A percentile compares a stretch with the other conserved stretches of the same genome.
These are phyloP conservation scores for Fusarium sp. DNA, from an alignment of 2,329 filamentous ascomycete genomes.

Conservation along the genomic window DNA sequence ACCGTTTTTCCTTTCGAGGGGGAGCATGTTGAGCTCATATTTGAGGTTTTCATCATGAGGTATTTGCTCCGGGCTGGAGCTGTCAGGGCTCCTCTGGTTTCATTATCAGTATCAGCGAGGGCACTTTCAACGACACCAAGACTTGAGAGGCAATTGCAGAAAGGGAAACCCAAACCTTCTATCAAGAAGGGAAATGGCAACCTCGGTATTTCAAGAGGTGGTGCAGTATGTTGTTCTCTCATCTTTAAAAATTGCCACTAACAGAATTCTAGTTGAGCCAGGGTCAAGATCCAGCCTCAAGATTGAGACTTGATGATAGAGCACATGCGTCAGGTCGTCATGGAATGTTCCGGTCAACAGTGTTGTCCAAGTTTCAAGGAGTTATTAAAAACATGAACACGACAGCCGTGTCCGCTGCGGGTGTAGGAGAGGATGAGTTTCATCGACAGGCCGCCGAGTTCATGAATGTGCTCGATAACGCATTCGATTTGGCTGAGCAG, in stretches of 20 bases:
- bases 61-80: constrained; percentile 44
- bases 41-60: constrained; percentile 46
- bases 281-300: constrained; percentile 51
- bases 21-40: constrained; percentile 33
- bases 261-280: constrained; percentile 44
- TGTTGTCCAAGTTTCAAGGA: constrained; percentile 51
- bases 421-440: constrained; percentile 54
- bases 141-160: background rate
- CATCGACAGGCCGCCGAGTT: constrained; percentile 60
- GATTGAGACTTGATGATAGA: constrained; percentile 44
- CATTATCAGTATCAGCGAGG: constrained; percentile 27
- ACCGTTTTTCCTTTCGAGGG: background rate
- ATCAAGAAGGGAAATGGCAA: background rate
- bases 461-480: constrained; percentile 56
- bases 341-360: constrained; percentile 50
- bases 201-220: constrained; percentile 30
- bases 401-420: constrained; percentile 39
- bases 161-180: background rate
- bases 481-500: constrained; percentile 58
- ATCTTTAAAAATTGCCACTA: background rate
- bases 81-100: constrained; percentile 39
- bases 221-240: constrained; percentile 41
- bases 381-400: constrained; percentile 48
- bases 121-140: constrained; percentile 43
- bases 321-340: constrained; percentile 46